A percentile compares a stretch with the other conserved stretches of the same genome.
Conservation (phyloP, 108 stramenopile genomes). For the Nitzschia putrida region DNA sequence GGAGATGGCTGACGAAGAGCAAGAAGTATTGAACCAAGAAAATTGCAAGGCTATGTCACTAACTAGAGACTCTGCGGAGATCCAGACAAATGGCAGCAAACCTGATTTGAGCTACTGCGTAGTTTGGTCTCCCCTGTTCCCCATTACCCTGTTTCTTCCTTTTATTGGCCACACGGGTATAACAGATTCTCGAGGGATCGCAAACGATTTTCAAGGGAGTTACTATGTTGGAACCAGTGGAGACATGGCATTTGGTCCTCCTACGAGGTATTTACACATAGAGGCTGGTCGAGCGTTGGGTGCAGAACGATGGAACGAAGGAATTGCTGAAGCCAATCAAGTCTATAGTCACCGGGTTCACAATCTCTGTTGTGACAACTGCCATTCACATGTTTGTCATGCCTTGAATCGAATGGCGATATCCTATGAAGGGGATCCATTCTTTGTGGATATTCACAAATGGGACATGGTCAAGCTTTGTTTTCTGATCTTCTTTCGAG, state of each 20-base stretch:
- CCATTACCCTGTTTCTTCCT: slow-evolving; percentile 89
- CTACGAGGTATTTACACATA: slow-evolving; percentile 62
- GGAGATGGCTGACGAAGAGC: too few species aligned
- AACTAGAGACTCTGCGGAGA: too few species aligned
- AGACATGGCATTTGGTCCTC: slow-evolving; percentile 76
- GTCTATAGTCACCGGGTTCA: slow-evolving; percentile 91
- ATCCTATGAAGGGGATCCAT: slow-evolving; percentile 42
- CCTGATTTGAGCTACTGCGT: slow-evolving; percentile 65
- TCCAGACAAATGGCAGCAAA: too few species aligned
- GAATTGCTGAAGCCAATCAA: slow-evolving; percentile 78
- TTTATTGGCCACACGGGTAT: slow-evolving; percentile 98
- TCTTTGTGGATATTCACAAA: slow-evolving; percentile 18
- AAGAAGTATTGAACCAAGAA: too few species aligned
- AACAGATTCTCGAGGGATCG: slow-evolving; percentile 77
- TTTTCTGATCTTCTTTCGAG: slow-evolving; percentile 88
- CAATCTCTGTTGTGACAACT: slow-evolving; percentile 90
- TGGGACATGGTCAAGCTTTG: slow-evolving; percentile 97
- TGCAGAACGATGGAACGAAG: slow-evolving; percentile 64
- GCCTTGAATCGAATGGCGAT: slow-evolving; percentile 86
- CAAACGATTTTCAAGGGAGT: slow-evolving; percentile 95
- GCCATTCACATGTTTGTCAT: slow-evolving; percentile 95
- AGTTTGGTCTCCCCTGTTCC: slow-evolving; percentile 88
- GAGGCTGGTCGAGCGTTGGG: slow-evolving; percentile 35
- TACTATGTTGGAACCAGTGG: slow-evolving; percentile 84
- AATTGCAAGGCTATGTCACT: too few species aligned